Evolutionary conservation across 1,139 yeast species (phyloP), one percentile per base, ranked within the genome.

Genomic region (Meyerozyma sp.): DNA sequence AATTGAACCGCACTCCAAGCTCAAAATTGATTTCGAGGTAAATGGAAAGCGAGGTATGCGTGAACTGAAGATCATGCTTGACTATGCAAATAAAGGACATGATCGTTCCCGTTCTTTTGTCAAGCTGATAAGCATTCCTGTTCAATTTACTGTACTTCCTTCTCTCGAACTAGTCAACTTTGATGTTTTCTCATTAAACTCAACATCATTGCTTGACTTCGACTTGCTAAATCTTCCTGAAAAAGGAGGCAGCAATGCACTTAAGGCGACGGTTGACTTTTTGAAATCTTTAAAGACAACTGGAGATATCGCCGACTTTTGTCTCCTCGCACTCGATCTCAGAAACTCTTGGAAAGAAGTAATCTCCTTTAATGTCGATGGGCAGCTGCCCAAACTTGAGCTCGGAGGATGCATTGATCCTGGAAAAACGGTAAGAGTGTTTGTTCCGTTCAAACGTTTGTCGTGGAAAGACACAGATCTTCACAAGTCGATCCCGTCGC

Each of bases 21-120:
- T 72, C 20, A 58, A 56, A 6, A 69, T 87, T 41, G 77, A 78
- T 14, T 73, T 86, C 49, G 83, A 82, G 51, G 68, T 86, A 3
- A 67, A 73, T 36, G 96, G 95, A 1, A 86, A 86, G 53, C 73
- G 88, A 36, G 89, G 90, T 1, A 80, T 88, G 69, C 78, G 77
- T 14, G 80, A 78, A 44, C 87, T 87, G 48, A 74, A 75, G 32
- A 68, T 88, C 32, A 72, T 82, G 10, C 65, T 88, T 39, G 93
- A 85, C 51, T 88, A 88, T 58, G 84, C 89, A 0, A 69, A 77
- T 49, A 68, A 68, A 40, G 52, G 46, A 28, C 50, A 49, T 3
- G 65, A 58, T 29, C 41, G 55, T 7, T 39, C 49, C 4, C 57
- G 62, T 8, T 57, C 65, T 16, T 82, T 79, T 59, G 66, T 77